These are phyloP conservation scores for Globisporangium nunn DNA, from an alignment of 352 stramenopile genomes.

Conservation along the genomic window DNA sequence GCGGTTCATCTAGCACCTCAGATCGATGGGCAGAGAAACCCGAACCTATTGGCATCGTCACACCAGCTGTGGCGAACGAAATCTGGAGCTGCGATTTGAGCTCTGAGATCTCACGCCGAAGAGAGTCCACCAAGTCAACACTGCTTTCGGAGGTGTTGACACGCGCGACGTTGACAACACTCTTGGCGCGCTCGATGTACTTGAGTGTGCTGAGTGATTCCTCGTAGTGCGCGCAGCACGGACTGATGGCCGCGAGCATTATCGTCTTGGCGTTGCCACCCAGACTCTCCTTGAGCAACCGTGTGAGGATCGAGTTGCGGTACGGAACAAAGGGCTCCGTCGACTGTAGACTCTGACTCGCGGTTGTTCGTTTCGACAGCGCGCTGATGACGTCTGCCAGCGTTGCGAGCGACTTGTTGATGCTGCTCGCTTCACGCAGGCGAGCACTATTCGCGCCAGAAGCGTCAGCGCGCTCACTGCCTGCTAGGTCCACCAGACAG, in stretches of 20 bases:
- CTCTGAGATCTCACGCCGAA: conserved; percentile 31
- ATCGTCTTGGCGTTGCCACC: conserved; percentile 77
- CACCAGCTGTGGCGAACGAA: not conserved
- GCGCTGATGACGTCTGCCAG: conserved; percentile 82
- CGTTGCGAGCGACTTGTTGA: conserved; percentile 81
- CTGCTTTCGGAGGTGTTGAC: conserved; percentile 26
- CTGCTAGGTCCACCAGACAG: conserved; percentile 65
- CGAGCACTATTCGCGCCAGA: conserved; percentile 33
- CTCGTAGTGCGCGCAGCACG: conserved; percentile 79
- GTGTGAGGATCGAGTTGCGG: conserved; percentile 84
- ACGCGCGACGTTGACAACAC: conserved; percentile 30
- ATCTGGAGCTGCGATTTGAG: conserved; percentile 28
- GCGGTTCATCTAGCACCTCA: not conserved
- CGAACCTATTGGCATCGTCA: not conserved
- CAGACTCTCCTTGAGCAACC: conserved; percentile 73
- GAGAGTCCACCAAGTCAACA: conserved; percentile 23
- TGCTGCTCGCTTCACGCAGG: conserved; percentile 65
- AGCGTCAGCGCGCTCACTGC: conserved; percentile 55
- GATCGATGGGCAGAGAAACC: no score
- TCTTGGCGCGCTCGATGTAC: conserved; percentile 69
- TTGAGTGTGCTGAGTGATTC: conserved; percentile 83
- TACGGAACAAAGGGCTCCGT: conserved; percentile 72
- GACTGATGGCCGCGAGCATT: conserved; percentile 85
- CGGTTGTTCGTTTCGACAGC: conserved; percentile 29
- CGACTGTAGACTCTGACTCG: conserved; percentile 4